A percentile compares a stretch with the other conserved stretches of the same genome.
Conservation (phyloP, 2,329 filamentous ascomycete species). For the Paecilomyces sp. region DNA sequence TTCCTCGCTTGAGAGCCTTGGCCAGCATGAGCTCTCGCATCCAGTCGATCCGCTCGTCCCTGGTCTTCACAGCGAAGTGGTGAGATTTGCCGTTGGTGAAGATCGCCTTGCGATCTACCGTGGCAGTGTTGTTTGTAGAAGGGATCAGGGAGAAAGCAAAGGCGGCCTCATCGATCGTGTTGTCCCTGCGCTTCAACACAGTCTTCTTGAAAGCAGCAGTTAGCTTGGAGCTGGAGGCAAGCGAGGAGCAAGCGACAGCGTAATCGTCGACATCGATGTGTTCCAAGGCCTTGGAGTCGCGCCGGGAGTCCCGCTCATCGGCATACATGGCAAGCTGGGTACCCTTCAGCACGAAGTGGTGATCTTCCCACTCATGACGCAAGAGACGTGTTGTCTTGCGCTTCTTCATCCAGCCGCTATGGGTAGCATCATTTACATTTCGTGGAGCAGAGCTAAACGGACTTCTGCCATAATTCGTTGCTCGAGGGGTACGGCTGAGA, state of each 20-base stretch:
- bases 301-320: constrained; percentile 16
- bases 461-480: constrained; percentile 10
- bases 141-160: constrained; percentile 39
- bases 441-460: constrained; percentile 9
- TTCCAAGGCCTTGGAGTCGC: constrained; percentile 20
- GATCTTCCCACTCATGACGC: constrained; percentile 88
- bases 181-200: constrained; percentile 37
- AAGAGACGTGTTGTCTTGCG: constrained; percentile 83
- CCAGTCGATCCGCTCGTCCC: constrained; percentile 94
- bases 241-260: constrained; percentile 57
- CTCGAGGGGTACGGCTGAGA: constrained; percentile 14
- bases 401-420: constrained; percentile 89
- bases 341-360: constrained; percentile 78
- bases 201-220: constrained; percentile 70
- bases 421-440: constrained; percentile 46
- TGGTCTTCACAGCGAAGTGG: constrained; percentile 81
- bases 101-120: constrained; percentile 31
- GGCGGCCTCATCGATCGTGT: constrained; percentile 19
- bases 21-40: constrained; percentile 42
- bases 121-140: constrained; percentile 43
- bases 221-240: constrained; percentile 71
- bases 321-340: constrained; percentile 49
- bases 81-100: constrained; percentile 67
- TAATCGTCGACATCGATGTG: constrained; percentile 33
- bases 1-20: constrained; percentile 29